Conservation (phyloP, 352 stramenopile genomes). For the Paralagenidium karlingii region DNA sequence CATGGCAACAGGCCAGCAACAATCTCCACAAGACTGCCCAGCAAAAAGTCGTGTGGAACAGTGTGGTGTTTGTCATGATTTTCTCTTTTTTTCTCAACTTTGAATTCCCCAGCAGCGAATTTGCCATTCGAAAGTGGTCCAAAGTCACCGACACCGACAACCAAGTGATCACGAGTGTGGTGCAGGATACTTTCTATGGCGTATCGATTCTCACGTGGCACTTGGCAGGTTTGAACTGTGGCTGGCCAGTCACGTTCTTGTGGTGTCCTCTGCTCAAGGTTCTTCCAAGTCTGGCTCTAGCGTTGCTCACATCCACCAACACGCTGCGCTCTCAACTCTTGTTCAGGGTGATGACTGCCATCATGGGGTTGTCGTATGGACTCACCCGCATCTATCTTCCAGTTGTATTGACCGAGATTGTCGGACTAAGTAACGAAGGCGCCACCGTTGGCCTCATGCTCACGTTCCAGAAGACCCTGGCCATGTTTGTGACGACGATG, state of each 20-base stretch:
- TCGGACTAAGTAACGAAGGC: conserved; percentile 45
- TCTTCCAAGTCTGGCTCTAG: background rate
- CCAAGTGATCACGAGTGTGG: conserved; percentile 2
- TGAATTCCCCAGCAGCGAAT: conserved; percentile 32
- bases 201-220: background rate
- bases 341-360: conserved; percentile 31
- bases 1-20: too few species aligned
- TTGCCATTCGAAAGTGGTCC: conserved; percentile 18
- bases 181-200: too few species aligned
- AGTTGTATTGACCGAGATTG: conserved; percentile 50
- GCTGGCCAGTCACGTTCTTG: too few species aligned
- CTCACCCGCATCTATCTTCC: conserved; percentile 38
- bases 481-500: conserved; percentile 46
- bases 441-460: conserved; percentile 41
- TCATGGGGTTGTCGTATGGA: conserved; percentile 35
- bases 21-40: conserved; percentile 41
- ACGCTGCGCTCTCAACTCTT: conserved; percentile 42
- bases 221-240: background rate
- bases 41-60: conserved; percentile 21
- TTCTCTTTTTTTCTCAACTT: conserved; percentile 46
- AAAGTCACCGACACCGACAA: conserved; percentile 25
- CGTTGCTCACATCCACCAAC: background rate
- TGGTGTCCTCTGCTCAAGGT: too few species aligned
- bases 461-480: conserved; percentile 37
- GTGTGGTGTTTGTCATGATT: conserved; percentile 45